phyloP scores from a whole-genome alignment of 1,284 basidiomycete genomes.

The Serendipita sp. region DNA sequence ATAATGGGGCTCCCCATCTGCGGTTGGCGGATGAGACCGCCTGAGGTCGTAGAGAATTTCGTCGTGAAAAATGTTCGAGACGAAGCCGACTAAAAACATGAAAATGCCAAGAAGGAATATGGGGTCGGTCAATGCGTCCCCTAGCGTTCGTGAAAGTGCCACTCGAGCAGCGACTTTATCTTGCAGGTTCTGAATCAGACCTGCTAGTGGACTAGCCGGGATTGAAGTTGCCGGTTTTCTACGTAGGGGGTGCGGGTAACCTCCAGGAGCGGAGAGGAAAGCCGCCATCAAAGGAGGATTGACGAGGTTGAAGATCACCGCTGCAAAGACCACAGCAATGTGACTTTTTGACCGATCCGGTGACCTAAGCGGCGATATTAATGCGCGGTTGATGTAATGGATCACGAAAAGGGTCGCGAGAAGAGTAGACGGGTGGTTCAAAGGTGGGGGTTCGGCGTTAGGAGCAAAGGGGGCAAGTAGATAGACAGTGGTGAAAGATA shows the following conservation, averaged over 20 bases:
- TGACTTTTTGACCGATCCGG: constrained; percentile 71
- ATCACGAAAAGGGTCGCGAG: constrained; percentile 48
- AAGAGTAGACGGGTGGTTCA: constrained; percentile 34
- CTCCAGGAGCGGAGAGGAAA: constrained; percentile 35
- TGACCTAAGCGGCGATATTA: constrained; percentile 70
- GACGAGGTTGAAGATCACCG: constrained; percentile 51
- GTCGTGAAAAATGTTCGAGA: constrained; percentile 76
- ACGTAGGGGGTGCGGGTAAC: constrained; percentile 5
- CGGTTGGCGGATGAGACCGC: constrained; percentile 19
- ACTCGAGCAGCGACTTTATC: not conserved
- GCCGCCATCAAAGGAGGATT: constrained; percentile 62
- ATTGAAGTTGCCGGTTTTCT: not conserved
- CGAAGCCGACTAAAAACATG: constrained; percentile 58
- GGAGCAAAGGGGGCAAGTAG: constrained; percentile 24
- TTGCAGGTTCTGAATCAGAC: not conserved
- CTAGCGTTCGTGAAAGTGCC: not conserved
- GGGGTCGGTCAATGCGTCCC: constrained; percentile 23
- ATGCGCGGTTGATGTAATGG: constrained; percentile 75
- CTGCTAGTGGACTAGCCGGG: not conserved
- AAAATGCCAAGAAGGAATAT: constrained; percentile 48
- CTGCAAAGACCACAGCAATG: constrained; percentile 45
- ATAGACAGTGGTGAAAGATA: constrained; percentile 40
- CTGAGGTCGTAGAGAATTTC: constrained; percentile 71
- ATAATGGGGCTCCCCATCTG: constrained; percentile 39
- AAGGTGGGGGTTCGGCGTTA: constrained; percentile 18